Conservation (phyloP, 2,329 filamentous ascomycete genomes). For the Aotearoamyces nothofagi region DNA sequence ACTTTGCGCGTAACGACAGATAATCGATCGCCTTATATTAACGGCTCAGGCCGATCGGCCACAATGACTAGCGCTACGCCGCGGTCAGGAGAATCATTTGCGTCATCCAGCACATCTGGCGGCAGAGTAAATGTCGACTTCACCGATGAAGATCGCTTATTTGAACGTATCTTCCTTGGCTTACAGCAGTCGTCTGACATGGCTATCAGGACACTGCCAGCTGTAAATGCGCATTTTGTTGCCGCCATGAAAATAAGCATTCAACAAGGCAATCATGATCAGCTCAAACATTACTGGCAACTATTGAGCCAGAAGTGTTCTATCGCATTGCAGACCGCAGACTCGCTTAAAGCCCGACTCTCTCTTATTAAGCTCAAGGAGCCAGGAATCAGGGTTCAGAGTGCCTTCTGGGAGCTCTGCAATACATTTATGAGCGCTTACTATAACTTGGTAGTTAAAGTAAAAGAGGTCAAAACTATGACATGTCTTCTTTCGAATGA, state of each 20-base stretch:
- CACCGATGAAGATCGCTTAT: conserved; percentile 63
- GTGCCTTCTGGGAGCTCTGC: conserved; percentile 53
- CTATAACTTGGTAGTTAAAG: conserved; percentile 45
- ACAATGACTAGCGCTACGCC: conserved; percentile 46
- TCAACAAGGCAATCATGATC: conserved; percentile 40
- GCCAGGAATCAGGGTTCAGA: conserved; percentile 52
- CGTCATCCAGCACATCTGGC: conserved; percentile 24
- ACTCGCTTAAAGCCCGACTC: conserved; percentile 56
- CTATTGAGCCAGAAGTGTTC: conserved; percentile 57
- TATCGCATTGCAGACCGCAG: conserved; percentile 55
- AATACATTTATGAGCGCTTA: conserved; percentile 60
- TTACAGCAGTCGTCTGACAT: conserved; percentile 60
- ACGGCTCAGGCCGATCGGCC: conserved; percentile 33
- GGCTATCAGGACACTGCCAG: conserved; percentile 56
- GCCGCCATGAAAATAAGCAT: conserved; percentile 48
- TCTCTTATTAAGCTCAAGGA: conserved; percentile 76
- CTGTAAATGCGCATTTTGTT: conserved; percentile 51
- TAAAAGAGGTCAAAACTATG: conserved; percentile 35
- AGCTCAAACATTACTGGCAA: conserved; percentile 50
- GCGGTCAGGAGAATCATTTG: conserved; percentile 70
- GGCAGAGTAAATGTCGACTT: conserved; percentile 37
- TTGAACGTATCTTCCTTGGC: conserved; percentile 69
- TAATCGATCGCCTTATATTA: conserved; percentile 32
- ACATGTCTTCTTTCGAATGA: conserved; percentile 42
- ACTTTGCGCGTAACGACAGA: conserved; percentile 39